Evolutionary conservation across 805 yeast genomes (phyloP).

Genomic region (Sugiyamaella marilandica): DNA sequence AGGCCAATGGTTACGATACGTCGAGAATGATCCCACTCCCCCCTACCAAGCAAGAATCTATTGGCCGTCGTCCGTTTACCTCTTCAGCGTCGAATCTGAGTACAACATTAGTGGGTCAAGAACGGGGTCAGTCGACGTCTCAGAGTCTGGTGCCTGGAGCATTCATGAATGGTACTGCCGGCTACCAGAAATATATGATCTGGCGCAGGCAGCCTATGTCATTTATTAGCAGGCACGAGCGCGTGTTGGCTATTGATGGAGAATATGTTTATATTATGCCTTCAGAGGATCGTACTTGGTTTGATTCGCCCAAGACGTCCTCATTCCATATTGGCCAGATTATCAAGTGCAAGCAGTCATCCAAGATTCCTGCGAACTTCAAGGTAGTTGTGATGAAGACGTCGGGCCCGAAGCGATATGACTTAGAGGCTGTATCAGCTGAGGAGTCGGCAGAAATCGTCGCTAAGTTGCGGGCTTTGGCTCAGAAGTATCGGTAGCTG

Average conservation of each 20-base stretch:
- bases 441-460: slow-evolving; percentile 71
- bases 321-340: slow-evolving; percentile 83
- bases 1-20: slow-evolving; percentile 24
- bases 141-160: slow-evolving; percentile 17
- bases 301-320: slow-evolving; percentile 72
- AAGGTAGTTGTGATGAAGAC: slow-evolving; percentile 71
- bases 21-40: slow-evolving; percentile 5
- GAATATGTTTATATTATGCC: slow-evolving; percentile 87
- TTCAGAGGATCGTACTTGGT: slow-evolving; percentile 69
- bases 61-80: slow-evolving; percentile 1
- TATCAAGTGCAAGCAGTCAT: slow-evolving; percentile 66
- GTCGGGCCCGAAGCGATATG: slow-evolving; percentile 73
- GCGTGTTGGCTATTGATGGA: slow-evolving; percentile 87
- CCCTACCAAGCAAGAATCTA: background rate
- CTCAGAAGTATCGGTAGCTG: slow-evolving; percentile 44
- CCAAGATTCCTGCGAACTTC: slow-evolving; percentile 71
- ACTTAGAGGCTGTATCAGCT: slow-evolving; percentile 67
- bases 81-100: background rate
- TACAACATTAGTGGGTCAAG: slow-evolving; percentile 10
- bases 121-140: slow-evolving; percentile 6
- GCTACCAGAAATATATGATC: slow-evolving; percentile 79
- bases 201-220: slow-evolving; percentile 87
- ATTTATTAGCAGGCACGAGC: slow-evolving; percentile 71
- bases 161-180: slow-evolving; percentile 37
- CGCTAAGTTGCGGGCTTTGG: slow-evolving; percentile 55